phyloP scores from a whole-genome alignment of 163 green algal genomes.

The Trebouxiophyceae sp. region DNA sequence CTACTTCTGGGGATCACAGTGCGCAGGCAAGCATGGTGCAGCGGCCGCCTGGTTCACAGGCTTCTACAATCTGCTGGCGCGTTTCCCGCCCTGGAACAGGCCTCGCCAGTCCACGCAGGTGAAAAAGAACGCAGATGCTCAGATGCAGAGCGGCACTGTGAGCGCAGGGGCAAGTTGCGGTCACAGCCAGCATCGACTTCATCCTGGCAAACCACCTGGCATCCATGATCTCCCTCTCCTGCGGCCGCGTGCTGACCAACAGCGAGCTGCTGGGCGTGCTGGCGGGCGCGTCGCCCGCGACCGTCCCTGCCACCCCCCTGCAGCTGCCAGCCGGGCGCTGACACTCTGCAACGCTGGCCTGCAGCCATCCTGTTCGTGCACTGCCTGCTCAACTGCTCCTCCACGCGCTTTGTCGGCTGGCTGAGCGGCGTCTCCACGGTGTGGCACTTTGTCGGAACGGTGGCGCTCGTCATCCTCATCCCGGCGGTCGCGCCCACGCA shows the following conservation, averaged over 20 bases:
- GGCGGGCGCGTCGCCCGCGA: background rate
- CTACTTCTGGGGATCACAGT: conserved; percentile 17
- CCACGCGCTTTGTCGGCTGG: conserved; percentile 14
- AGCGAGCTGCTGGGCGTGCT: background rate
- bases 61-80: no score
- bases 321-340: background rate
- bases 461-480: conserved; percentile 40
- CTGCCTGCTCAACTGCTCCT: conserved; percentile 27
- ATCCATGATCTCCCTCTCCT: conserved; percentile 20
- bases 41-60: no score
- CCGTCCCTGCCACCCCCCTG: background rate
- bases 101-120: no score
- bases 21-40: no score
- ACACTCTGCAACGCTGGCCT: background rate
- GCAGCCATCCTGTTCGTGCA: conserved; percentile 27
- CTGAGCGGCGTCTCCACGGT: conserved; percentile 29
- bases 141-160: no score
- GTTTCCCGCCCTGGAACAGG: no score
- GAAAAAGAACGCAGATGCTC: no score
- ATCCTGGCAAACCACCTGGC: conserved; percentile 23
- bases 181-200: conserved; percentile 40
- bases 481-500: conserved; percentile 34
- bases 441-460: conserved; percentile 40
- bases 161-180: conserved; percentile 37
- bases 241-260: conserved; percentile 4